phyloP scores from a whole-genome alignment of 768 basidiomycete genomes.

The Leccinum subtestaceum region DNA sequence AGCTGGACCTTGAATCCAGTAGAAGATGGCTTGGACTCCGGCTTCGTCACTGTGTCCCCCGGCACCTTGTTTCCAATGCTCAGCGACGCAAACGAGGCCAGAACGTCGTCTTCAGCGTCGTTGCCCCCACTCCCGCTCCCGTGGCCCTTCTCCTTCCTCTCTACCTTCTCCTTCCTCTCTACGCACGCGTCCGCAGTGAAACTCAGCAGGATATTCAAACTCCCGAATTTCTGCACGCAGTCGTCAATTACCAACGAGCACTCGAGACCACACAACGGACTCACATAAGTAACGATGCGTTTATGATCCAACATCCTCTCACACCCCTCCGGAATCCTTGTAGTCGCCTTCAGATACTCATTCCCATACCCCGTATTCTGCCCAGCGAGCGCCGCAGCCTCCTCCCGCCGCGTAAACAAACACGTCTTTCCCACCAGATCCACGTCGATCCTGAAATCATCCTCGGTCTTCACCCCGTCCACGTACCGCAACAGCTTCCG shows the following conservation, averaged over 20 bases:
- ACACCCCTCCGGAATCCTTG: conserved; percentile 47
- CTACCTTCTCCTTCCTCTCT: conserved; percentile 9
- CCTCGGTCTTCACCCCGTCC: conserved; percentile 21
- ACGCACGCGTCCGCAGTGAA: conserved; percentile 51
- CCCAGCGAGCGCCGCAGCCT: conserved; percentile 12
- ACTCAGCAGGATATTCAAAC: conserved; percentile 55
- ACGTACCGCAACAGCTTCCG: conserved; percentile 61
- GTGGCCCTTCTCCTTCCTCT: conserved; percentile 1
- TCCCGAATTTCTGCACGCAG: conserved; percentile 49
- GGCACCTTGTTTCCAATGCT: conserved; percentile 11
- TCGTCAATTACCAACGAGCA: neutral
- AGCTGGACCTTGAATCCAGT: conserved; percentile 21
- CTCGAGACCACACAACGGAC: conserved; percentile 16
- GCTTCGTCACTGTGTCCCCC: neutral
- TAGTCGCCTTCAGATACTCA: conserved; percentile 59
- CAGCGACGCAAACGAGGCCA: conserved; percentile 26
- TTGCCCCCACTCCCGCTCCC: too few relatives aligned
- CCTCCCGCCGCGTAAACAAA: conserved; percentile 59
- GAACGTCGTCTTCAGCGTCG: conserved; percentile 28
- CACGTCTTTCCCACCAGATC: conserved; percentile 62
- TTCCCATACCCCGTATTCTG: conserved; percentile 49
- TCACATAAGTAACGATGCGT: conserved; percentile 60
- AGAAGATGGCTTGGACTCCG: neutral
- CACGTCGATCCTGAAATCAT: conserved; percentile 65
- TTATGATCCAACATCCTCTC: conserved; percentile 55